These are phyloP conservation scores for Simmondsia chinensis DNA, from an alignment of 148 eudicot genomes.

Conservation along the genomic window DNA sequence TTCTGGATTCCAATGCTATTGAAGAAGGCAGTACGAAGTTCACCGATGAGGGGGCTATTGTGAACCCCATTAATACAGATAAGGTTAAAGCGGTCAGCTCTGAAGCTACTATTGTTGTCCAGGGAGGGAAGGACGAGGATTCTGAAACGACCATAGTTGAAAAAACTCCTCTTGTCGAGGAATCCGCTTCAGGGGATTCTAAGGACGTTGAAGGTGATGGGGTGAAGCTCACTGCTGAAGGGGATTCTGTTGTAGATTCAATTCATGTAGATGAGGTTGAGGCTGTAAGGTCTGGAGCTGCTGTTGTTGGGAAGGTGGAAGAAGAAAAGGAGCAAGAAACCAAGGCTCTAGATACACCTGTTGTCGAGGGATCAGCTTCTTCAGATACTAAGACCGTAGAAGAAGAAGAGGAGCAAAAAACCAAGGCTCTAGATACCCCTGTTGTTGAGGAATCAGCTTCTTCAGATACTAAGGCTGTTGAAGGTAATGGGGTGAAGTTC, in stretches of 20 bases:
- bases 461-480: conserved; percentile 6
- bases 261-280: conserved; percentile 24
- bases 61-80: conserved; percentile 23
- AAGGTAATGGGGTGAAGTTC: conserved; percentile 10
- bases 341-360: too few relatives aligned
- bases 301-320: conserved; percentile 21
- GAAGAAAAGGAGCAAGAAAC: conserved; percentile 7
- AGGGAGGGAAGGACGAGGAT: conserved; percentile 14
- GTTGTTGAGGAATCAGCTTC: conserved; percentile 14
- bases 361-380: neutral
- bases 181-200: conserved; percentile 8
- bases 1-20: conserved; percentile 7
- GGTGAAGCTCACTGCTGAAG: conserved; percentile 23
- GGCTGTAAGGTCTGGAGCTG: conserved; percentile 27
- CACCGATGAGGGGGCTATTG: conserved; percentile 23
- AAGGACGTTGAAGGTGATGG: conserved; percentile 14
- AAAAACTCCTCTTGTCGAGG: conserved; percentile 11
- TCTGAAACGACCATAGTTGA: conserved; percentile 6
- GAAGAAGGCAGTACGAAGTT: conserved; percentile 18
- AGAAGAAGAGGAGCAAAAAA: conserved; percentile 2
- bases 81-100: conserved; percentile 17
- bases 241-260: conserved; percentile 33
- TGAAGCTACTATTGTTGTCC: conserved; percentile 23
- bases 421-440: neutral
- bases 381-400: conserved; percentile 6